Base-by-base conservation (phyloP, 179 eudicot species). In the Monotropa hypopitys region DNA sequence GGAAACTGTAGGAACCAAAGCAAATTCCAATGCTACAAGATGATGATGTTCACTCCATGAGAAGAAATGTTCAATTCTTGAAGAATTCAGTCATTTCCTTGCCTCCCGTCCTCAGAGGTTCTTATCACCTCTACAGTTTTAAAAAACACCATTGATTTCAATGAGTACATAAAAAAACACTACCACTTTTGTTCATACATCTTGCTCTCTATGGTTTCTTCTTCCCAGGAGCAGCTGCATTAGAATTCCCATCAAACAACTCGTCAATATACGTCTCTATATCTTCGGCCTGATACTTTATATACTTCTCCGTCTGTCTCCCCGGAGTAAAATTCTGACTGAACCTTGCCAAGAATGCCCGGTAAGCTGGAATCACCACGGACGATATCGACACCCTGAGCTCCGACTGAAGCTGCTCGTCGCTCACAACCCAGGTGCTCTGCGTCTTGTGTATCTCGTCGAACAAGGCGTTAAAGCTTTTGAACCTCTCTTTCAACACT, bases 351-450 rank as follows among this genome's bases (percentile, higher is more conserved):
- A 92, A 59, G 76, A 90, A 92, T 0, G 95, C 86, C 68, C 97
- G 47, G 40, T 92, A 92, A 0, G 97, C 93, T 51, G 93, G 97
- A 0, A 89, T 87, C 85, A 92, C 94, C 43, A 92, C 88, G 3
- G 95, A 88, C 16, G 94, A 85, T 49, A 92, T 88, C 4, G 97
- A 92, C 12, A 92, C 96, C 77, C 97, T 83, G 0, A 92, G 88
- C 88, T 92, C 97, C 50, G 97, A 92, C 67, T 89, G 92, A 16
- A 92, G 86, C 78, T 92, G 97, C 74, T 90, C 97, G 62, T 92
- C 97, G 21, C 90, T 85, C 5, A 92, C 88, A 69, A 90, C 88
- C 97, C 97, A 90, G 0, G 73, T 72, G 79, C 88, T 88, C 72
- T 90, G 97, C 13, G 88, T 83, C 83, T 61, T 87, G 66, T 86